These are phyloP conservation scores for Pholiota microspora DNA, from an alignment of 768 basidiomycete genomes.

Conservation along the genomic window DNA sequence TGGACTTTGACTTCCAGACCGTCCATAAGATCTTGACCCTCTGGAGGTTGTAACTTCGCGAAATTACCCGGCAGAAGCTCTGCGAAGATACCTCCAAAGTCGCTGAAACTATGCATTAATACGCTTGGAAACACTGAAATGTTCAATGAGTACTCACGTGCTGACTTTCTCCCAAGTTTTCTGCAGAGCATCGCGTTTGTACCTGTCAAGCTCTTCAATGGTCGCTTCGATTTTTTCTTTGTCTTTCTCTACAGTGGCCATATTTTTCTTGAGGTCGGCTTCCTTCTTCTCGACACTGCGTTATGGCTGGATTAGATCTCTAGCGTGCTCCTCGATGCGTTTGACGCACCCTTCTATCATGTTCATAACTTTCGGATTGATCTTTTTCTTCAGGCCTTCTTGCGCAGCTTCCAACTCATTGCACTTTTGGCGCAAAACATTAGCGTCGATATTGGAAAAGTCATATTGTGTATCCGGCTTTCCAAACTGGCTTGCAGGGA, in stretches of 20 bases:
- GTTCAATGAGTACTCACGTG: slow-evolving; percentile 48
- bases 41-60: slow-evolving; percentile 91
- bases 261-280: slow-evolving; percentile 80
- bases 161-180: slow-evolving; percentile 98
- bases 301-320: background rate
- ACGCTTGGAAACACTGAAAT: background rate
- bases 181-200: slow-evolving; percentile 90
- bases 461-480: slow-evolving; percentile 80
- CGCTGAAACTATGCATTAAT: slow-evolving; percentile 44
- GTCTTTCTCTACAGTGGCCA: slow-evolving; percentile 85
- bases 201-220: slow-evolving; percentile 87
- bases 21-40: slow-evolving; percentile 89
- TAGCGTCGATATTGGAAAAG: slow-evolving; percentile 66
- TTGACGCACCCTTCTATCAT: slow-evolving; percentile 84
- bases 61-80: slow-evolving; percentile 96
- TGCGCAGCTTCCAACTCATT: slow-evolving; percentile 75
- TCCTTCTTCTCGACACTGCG: slow-evolving; percentile 93
- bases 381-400: slow-evolving; percentile 89
- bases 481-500: slow-evolving; percentile 69
- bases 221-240: slow-evolving; percentile 95
- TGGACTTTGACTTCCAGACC: slow-evolving; percentile 97
- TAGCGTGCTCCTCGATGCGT: background rate
- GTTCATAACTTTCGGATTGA: slow-evolving; percentile 93
- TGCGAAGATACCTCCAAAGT: slow-evolving; percentile 95
- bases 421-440: slow-evolving; percentile 57